Conservation (phyloP, 2,329 filamentous ascomycete species). For the Penicillium aurantiogriseum region DNA sequence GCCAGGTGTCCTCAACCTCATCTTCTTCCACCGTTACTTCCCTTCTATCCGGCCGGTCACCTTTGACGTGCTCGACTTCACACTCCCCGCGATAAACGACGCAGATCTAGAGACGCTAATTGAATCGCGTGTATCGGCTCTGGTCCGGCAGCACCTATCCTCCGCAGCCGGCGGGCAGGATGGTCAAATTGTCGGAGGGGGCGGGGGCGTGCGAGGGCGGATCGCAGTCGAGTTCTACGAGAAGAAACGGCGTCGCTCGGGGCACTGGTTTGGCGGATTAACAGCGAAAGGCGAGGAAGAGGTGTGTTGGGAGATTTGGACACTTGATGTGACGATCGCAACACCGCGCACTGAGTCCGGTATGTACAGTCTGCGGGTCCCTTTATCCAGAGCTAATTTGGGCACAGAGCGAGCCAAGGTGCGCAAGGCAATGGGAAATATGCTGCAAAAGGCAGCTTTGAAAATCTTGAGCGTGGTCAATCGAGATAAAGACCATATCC, state of each 20-base stretch:
- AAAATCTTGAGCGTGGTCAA: slow-evolving; percentile 89
- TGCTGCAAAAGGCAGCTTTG: slow-evolving; percentile 79
- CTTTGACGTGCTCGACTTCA: slow-evolving; percentile 85
- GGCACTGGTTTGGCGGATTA: slow-evolving; percentile 61
- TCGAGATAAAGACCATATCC: slow-evolving; percentile 90
- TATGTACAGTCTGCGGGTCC: slow-evolving; percentile 45
- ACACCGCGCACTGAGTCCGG: slow-evolving; percentile 85
- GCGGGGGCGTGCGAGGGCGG: slow-evolving; percentile 67
- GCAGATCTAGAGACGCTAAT: slow-evolving; percentile 91
- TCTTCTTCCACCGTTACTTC: slow-evolving; percentile 99
- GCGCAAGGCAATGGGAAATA: slow-evolving; percentile 85
- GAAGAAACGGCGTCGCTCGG: slow-evolving; percentile 78
- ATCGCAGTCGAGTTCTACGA: slow-evolving; percentile 92
- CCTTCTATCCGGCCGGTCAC: slow-evolving; percentile 77
- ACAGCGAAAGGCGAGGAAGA: slow-evolving; percentile 74
- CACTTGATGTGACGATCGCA: slow-evolving; percentile 86
- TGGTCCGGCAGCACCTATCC: slow-evolving; percentile 72
- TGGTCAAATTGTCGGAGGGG: slow-evolving; percentile 33
- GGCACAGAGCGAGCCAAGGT: slow-evolving; percentile 77
- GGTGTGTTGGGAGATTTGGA: slow-evolving; percentile 96
- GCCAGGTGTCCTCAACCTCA: slow-evolving; percentile 85
- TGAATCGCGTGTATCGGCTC: slow-evolving; percentile 75
- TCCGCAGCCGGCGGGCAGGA: slow-evolving; percentile 55
- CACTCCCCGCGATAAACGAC: slow-evolving; percentile 84
- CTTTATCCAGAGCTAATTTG: neutral